Conservation (phyloP, 768 basidiomycete genomes). For the Tulasnella sp. region DNA sequence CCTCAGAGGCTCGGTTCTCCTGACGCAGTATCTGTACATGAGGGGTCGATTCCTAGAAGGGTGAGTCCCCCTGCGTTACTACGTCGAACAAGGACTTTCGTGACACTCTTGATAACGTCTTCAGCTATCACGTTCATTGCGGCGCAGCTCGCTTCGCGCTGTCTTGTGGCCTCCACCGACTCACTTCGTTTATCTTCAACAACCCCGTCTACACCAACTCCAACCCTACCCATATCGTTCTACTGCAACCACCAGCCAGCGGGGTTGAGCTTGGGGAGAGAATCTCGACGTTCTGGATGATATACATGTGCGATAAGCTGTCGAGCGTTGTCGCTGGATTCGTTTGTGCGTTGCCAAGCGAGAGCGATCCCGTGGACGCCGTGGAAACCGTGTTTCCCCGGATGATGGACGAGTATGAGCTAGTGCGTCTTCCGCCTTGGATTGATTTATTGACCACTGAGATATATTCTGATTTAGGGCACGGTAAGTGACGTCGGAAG, state of each 20-base stretch:
- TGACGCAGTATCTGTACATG: constrained; percentile 19
- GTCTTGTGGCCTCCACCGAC: constrained; percentile 56
- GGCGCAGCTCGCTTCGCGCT: constrained; percentile 69
- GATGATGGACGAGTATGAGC: constrained; percentile 13
- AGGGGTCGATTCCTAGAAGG: constrained; percentile 20
- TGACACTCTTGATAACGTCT: neutral
- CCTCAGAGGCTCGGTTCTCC: constrained; percentile 6
- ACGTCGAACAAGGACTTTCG: no score
- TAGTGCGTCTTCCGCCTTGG: neutral
- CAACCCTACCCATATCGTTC: neutral
- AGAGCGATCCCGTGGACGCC: neutral
- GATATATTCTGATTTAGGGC: neutral
- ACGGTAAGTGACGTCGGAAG: neutral
- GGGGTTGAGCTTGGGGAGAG: constrained; percentile 14
- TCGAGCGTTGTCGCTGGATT: constrained; percentile 10
- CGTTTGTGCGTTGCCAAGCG: neutral
- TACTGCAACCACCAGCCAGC: neutral
- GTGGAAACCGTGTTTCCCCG: constrained; percentile 21
- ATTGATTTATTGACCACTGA: neutral
- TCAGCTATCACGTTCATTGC: constrained; percentile 42
- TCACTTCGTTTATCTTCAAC: constrained; percentile 21
- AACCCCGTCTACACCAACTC: neutral
- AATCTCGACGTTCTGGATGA: constrained; percentile 23
- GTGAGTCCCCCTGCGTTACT: neutral
- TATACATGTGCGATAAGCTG: constrained; percentile 21